Conservation (phyloP, 1,284 basidiomycete genomes). For the Fomitiporia mediterranea region DNA sequence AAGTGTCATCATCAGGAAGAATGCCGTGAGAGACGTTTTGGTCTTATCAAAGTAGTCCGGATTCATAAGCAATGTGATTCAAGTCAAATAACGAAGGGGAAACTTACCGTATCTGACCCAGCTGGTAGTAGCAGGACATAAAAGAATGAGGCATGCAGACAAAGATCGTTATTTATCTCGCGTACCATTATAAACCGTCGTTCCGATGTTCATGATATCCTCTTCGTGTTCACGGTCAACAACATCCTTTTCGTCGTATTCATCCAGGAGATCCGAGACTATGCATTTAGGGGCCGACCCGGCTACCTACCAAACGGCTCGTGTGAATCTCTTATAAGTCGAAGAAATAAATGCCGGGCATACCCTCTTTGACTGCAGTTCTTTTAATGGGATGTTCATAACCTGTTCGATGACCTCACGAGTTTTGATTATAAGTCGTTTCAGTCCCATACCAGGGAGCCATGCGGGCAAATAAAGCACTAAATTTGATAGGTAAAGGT, state of each 20-base stretch:
- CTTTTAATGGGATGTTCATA: constrained; percentile 4
- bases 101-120: constrained; percentile 3
- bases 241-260: constrained; percentile 1
- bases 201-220: constrained; percentile 2
- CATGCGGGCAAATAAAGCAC: constrained; percentile 14
- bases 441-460: constrained; percentile 14
- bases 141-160: background rate
- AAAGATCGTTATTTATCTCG: background rate
- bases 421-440: constrained; percentile 4
- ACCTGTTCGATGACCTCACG: background rate
- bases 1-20: constrained; percentile 28
- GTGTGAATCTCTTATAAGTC: background rate
- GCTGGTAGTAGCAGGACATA: background rate
- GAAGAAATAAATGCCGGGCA: background rate
- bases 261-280: background rate
- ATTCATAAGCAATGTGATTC: background rate
- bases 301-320: background rate
- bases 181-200: constrained; percentile 11
- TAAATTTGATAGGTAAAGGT: background rate
- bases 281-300: background rate
- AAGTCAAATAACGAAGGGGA: background rate
- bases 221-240: constrained; percentile 3
- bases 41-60: background rate
- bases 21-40: constrained; percentile 16
- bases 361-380: constrained; percentile 6